These are phyloP conservation scores for Thermothielavioides terrestris DNA, from an alignment of 495 filamentous ascomycete genomes.

Conservation along the genomic window DNA sequence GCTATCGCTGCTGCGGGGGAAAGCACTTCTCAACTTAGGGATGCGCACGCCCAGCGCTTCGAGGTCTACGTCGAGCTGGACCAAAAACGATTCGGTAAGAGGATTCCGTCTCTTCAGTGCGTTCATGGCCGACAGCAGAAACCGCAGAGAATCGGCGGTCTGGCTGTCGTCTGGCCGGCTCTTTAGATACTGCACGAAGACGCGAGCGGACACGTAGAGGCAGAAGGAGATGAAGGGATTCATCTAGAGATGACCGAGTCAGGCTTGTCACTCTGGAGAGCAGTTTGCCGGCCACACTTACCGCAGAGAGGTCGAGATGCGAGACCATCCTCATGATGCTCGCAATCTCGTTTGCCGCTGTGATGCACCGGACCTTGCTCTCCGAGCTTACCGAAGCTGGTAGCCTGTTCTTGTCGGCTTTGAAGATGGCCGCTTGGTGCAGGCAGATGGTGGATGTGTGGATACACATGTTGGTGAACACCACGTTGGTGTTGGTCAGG, in stretches of 20 bases:
- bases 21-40: slow-evolving; percentile 43
- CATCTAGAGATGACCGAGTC: slow-evolving; percentile 52
- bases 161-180: slow-evolving; percentile 77
- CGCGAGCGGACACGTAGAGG: slow-evolving; percentile 86
- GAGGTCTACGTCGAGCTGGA: slow-evolving; percentile 88
- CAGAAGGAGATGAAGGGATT: slow-evolving; percentile 96
- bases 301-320: slow-evolving; percentile 74
- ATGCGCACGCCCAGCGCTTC: slow-evolving; percentile 53
- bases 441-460: slow-evolving; percentile 95
- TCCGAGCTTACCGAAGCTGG: slow-evolving; percentile 70
- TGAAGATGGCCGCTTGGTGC: slow-evolving; percentile 96
- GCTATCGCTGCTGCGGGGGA: slow-evolving; percentile 41
- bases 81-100: slow-evolving; percentile 88
- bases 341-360: slow-evolving; percentile 90
- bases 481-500: slow-evolving; percentile 70
- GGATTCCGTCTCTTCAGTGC: slow-evolving; percentile 83
- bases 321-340: slow-evolving; percentile 93
- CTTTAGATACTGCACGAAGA: slow-evolving; percentile 93
- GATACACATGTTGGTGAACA: slow-evolving; percentile 94
- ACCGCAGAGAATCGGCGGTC: slow-evolving; percentile 73
- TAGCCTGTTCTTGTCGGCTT: slow-evolving; percentile 82
- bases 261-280: neutral
- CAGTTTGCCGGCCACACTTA: slow-evolving; percentile 39
- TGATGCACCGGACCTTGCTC: slow-evolving; percentile 87
- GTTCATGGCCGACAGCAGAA: slow-evolving; percentile 81